Evolutionary conservation across 768 basidiomycete species (phyloP).

Genomic region (Leccinum ochraceum): DNA sequence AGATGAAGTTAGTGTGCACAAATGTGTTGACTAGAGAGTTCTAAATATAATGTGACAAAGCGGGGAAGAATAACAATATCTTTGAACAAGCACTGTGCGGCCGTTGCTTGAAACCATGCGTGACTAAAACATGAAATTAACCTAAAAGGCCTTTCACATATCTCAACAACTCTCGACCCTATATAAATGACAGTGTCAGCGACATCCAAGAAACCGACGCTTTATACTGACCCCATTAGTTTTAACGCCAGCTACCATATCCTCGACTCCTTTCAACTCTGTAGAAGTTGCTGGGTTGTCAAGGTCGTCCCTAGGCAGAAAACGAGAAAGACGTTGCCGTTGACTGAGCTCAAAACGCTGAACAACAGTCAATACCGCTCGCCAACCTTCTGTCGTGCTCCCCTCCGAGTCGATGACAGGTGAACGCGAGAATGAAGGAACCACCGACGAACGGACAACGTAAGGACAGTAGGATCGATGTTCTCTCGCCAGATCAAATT

Average conservation of each 20-base stretch:
- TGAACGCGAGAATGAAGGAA: constrained; percentile 53
- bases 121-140: constrained; percentile 32
- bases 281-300: constrained; percentile 36
- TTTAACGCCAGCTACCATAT: constrained; percentile 80
- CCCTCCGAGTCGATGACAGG: constrained; percentile 25
- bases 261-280: constrained; percentile 55
- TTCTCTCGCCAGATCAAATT: constrained; percentile 76
- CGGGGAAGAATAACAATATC: neutral
- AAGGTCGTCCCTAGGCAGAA: constrained; percentile 15
- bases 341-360: constrained; percentile 66
- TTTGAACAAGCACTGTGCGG: constrained; percentile 1
- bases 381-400: constrained; percentile 67
- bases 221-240: constrained; percentile 59
- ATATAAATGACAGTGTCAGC: constrained; percentile 8
- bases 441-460: constrained; percentile 63
- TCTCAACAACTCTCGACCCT: constrained; percentile 71
- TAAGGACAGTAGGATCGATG: constrained; percentile 89
- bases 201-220: constrained; percentile 9
- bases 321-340: constrained; percentile 45
- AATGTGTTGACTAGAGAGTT: neutral
- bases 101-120: neutral
- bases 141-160: constrained; percentile 72
- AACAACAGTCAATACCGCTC: constrained; percentile 70
- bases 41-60: neutral
- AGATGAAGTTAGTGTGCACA: neutral